These are phyloP conservation scores for Atalantia buxifolia DNA, from an alignment of 345 rosid species.

Conservation along the genomic window DNA sequence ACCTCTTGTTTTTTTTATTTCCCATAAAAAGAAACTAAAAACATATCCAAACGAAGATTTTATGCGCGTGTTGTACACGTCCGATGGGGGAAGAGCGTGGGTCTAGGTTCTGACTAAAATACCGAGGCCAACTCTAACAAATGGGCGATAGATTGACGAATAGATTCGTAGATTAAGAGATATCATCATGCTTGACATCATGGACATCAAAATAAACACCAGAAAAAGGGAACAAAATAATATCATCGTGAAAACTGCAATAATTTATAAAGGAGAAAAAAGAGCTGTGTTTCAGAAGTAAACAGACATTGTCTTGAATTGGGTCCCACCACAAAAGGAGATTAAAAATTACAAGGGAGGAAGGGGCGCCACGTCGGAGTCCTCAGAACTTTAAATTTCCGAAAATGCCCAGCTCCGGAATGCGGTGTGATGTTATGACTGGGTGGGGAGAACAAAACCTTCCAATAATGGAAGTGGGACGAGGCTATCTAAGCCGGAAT, in stretches of 20 bases:
- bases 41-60: background rate
- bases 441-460: conserved; percentile 31
- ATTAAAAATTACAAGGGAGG: background rate
- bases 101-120: conserved; percentile 34
- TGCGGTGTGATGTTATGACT: background rate
- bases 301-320: conserved; percentile 17
- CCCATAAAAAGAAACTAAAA: background rate
- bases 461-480: conserved; percentile 70
- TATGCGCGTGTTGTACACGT: conserved; percentile 1
- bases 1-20: background rate
- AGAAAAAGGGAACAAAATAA: background rate
- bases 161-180: conserved; percentile 43
- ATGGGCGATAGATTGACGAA: conserved; percentile 30
- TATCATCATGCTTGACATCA: conserved; percentile 51
- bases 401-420: background rate
- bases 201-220: conserved; percentile 1
- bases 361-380: conserved; percentile 28
- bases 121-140: conserved; percentile 44
- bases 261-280: too few species aligned
- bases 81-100: conserved; percentile 5
- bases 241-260: too few species aligned
- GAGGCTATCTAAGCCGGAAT: conserved; percentile 34
- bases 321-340: conserved; percentile 8
- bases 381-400: conserved; percentile 11
- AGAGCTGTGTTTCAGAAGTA: conserved; percentile 24